phyloP scores from a whole-genome alignment of 2,329 filamentous ascomycete genomes.

The Phyllachora maydis region DNA sequence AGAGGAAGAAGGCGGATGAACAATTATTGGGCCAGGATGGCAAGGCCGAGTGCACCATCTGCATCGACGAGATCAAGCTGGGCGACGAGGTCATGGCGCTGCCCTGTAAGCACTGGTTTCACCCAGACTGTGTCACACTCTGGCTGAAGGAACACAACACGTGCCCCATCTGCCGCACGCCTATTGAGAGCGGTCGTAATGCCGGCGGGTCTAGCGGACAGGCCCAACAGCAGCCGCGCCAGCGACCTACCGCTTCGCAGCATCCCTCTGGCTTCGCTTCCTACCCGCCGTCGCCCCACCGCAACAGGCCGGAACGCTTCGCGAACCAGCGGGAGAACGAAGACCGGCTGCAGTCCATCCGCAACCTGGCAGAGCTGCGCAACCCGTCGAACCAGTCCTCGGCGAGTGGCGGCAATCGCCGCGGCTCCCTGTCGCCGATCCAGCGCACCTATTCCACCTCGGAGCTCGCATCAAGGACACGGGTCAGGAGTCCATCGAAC shows the following conservation, averaged over 20 bases:
- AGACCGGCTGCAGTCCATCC: constrained; percentile 8
- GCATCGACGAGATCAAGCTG: constrained; percentile 64
- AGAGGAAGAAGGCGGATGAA: constrained; percentile 47
- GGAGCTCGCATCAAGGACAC: too few relatives aligned
- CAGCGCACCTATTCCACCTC: too few relatives aligned
- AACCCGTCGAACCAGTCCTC: not conserved
- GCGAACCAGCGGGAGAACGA: constrained; percentile 5
- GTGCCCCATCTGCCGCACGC: constrained; percentile 59
- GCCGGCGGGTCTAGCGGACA: too few relatives aligned
- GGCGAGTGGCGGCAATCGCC: not conserved
- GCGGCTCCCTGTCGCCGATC: too few relatives aligned
- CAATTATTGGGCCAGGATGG: constrained; percentile 45
- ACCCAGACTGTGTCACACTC: constrained; percentile 57
- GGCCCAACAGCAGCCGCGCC: constrained; percentile 2
- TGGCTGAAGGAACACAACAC: constrained; percentile 89
- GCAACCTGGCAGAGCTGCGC: constrained; percentile 4
- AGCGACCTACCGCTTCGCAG: constrained; percentile 3
- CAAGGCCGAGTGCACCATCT: constrained; percentile 80
- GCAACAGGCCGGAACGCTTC: constrained; percentile 1
- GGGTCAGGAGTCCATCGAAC: not conserved
- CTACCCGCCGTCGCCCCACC: not conserved
- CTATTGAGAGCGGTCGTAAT: constrained; percentile 21
- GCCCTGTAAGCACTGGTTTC: constrained; percentile 89
- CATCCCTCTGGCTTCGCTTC: not conserved
- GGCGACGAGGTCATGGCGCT: constrained; percentile 57